Conservation (phyloP, 192 early-diverging fungal species). For the Haplosporangium gracile region DNA sequence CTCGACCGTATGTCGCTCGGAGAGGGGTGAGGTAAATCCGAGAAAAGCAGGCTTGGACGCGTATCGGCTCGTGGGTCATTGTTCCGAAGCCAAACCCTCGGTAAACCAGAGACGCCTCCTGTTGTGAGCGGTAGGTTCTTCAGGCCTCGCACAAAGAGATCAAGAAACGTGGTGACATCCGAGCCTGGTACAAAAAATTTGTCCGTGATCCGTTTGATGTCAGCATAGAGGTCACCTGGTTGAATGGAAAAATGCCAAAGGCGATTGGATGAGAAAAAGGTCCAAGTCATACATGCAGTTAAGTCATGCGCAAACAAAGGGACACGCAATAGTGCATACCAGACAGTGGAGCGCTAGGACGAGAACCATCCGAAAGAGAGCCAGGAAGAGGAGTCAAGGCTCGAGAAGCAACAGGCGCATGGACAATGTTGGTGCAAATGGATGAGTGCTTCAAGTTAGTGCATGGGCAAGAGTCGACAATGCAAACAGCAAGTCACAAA, state of each 20-base stretch:
- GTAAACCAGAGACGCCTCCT: not conserved
- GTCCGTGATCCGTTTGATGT: conserved; percentile 13
- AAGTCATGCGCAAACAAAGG: too few species aligned
- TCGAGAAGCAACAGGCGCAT: too few species aligned
- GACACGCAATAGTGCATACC: not conserved
- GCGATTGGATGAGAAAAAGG: too few species aligned
- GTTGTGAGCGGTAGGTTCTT: not conserved
- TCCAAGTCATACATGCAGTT: too few species aligned
- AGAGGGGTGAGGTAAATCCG: not conserved
- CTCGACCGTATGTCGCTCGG: too few species aligned
- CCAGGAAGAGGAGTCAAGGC: too few species aligned
- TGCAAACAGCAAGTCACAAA: too few species aligned
- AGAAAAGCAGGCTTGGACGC: not conserved
- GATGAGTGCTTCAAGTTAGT: too few species aligned
- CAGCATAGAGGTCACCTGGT: not conserved
- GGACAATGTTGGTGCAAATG: too few species aligned
- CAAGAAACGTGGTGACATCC: not conserved
- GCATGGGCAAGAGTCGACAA: too few species aligned
- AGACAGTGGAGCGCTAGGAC: not conserved
- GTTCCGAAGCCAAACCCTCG: not conserved
- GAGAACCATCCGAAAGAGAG: too few species aligned
- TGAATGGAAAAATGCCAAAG: too few species aligned
- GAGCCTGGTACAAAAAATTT: not conserved
- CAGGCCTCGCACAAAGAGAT: conserved; percentile 3
- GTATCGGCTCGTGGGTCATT: not conserved